A percentile compares a stretch with the other conserved stretches of the same genome.
phyloP scores from a whole-genome alignment of 441 rosid genomes.

The Metrosideros polymorpha region DNA sequence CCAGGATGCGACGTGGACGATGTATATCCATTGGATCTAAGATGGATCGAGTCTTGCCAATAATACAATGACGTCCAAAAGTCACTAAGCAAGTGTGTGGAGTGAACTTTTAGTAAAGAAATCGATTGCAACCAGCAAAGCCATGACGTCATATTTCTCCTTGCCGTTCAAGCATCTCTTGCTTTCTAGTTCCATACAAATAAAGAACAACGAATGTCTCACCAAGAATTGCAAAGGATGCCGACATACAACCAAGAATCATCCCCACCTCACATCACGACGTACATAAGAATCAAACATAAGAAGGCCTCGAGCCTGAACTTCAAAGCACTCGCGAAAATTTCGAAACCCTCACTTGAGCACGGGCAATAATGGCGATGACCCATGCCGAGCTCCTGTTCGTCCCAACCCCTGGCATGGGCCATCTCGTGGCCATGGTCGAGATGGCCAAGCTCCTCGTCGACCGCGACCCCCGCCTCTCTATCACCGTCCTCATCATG shows the following conservation, averaged over 20 bases:
- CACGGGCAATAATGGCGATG: background rate
- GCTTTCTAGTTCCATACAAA: background rate
- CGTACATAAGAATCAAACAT: background rate
- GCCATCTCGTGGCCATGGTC: background rate
- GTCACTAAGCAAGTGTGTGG: no score
- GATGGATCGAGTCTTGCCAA: background rate
- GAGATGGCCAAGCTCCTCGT: background rate
- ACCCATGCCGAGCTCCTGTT: background rate
- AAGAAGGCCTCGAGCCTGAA: background rate
- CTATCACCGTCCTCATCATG: background rate
- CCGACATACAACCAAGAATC: background rate
- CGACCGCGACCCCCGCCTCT: background rate
- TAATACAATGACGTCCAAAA: no score
- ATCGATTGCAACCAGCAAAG: background rate
- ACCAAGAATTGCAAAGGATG: background rate
- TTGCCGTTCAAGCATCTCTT: background rate
- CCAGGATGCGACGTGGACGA: background rate
- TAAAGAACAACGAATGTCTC: background rate
- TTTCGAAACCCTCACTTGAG: background rate
- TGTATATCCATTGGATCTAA: background rate
- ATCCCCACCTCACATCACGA: background rate
- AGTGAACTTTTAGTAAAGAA: no score
- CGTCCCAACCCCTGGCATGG: slow-evolving; percentile 1
- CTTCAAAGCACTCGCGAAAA: background rate
- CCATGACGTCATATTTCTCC: background rate